These are phyloP conservation scores for Salinomyces thailandicus DNA, from an alignment of 2,329 filamentous ascomycete genomes.

Conservation along the genomic window DNA sequence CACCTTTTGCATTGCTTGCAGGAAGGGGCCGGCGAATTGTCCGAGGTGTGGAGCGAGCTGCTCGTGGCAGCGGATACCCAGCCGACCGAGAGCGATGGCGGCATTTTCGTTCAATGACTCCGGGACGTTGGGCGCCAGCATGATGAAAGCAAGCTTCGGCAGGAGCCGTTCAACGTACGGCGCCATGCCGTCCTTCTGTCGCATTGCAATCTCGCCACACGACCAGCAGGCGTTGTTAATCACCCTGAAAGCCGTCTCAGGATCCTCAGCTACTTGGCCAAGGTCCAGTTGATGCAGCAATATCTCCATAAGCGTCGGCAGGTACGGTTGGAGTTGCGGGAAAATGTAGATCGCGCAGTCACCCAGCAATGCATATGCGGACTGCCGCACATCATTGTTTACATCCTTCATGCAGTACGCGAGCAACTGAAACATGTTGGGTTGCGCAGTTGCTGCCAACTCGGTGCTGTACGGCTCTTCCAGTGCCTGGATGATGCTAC, in stretches of 20 bases:
- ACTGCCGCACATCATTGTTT: constrained; percentile 88
- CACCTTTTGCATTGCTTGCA: constrained; percentile 71
- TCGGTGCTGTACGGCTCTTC: constrained; percentile 61
- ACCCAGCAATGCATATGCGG: constrained; percentile 85
- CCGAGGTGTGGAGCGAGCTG: constrained; percentile 67
- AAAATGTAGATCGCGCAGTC: constrained; percentile 93
- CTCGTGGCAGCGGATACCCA: constrained; percentile 70
- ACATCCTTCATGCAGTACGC: constrained; percentile 86
- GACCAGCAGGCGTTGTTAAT: constrained; percentile 99
- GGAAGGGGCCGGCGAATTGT: constrained; percentile 71
- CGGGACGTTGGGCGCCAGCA: constrained; percentile 75
- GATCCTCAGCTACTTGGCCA: constrained; percentile 57
- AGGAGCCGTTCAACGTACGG: constrained; percentile 70
- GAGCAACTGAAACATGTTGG: constrained; percentile 81
- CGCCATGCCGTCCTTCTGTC: constrained; percentile 59
- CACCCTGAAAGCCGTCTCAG: constrained; percentile 78
- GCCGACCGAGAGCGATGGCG: constrained; percentile 78
- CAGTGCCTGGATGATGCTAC: constrained; percentile 85
- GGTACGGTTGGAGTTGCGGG: constrained; percentile 61
- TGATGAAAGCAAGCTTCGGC: constrained; percentile 66
- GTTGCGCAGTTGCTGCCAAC: constrained; percentile 64
- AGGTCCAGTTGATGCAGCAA: constrained; percentile 83
- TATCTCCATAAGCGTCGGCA: constrained; percentile 65
- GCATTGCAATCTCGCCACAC: constrained; percentile 79
- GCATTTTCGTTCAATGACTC: constrained; percentile 86